Conservation (phyloP, 1,284 basidiomycete genomes). For the Ceraceosorus bombacis region DNA sequence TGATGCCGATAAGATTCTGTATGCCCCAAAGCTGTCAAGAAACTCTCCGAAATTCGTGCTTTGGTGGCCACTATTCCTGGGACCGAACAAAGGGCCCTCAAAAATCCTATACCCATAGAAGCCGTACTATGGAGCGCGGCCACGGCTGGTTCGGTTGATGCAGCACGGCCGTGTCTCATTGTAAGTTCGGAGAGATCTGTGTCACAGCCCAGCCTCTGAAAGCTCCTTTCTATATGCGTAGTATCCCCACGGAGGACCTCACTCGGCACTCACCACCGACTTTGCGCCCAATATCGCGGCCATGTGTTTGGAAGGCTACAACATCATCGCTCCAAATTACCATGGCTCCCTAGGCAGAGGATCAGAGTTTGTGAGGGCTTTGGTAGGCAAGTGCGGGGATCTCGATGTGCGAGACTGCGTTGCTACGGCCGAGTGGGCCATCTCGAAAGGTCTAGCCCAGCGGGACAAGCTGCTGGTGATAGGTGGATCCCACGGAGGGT, state of each 20-base stretch:
- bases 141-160: too few relatives aligned
- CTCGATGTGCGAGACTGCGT: constrained; percentile 64
- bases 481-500: constrained; percentile 70
- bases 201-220: too few relatives aligned
- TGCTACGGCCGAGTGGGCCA: constrained; percentile 55
- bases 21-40: too few relatives aligned
- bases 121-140: too few relatives aligned
- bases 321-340: constrained; percentile 61
- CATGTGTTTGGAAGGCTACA: constrained; percentile 12
- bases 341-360: constrained; percentile 59
- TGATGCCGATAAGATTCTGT: too few relatives aligned
- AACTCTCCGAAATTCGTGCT: too few relatives aligned
- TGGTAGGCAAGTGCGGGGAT: constrained; percentile 59
- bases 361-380: constrained; percentile 50
- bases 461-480: constrained; percentile 55
- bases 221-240: constrained; percentile 33
- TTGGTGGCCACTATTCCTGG: too few relatives aligned
- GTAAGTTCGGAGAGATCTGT: too few relatives aligned
- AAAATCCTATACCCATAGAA: too few relatives aligned
- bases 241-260: constrained; percentile 65
- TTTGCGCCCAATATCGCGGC: constrained; percentile 12
- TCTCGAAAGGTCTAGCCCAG: constrained; percentile 53
- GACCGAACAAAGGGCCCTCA: too few relatives aligned
- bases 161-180: too few relatives aligned
- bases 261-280: constrained; percentile 53